A percentile compares a stretch with the other conserved stretches of the same genome.
Evolutionary conservation across 352 stramenopile species (phyloP).

Genomic region (Phytophthora boehmeriae): DNA sequence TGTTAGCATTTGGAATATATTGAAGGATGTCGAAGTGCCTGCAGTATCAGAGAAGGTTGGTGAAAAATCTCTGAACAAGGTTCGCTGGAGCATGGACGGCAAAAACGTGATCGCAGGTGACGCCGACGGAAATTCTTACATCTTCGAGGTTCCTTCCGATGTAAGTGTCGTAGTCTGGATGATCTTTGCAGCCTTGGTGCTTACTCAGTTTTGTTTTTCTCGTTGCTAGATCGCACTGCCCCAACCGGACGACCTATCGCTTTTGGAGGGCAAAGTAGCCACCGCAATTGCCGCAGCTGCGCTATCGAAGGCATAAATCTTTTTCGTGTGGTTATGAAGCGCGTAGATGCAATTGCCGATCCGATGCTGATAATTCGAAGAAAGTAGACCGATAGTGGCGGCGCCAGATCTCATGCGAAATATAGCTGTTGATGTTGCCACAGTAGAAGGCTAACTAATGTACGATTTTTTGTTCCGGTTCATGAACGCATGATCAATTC

Average conservation of each 20-base stretch:
- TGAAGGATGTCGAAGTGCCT: slow-evolving; percentile 83
- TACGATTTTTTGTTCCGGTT: slow-evolving; percentile 1
- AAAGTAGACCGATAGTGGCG: slow-evolving; percentile 2
- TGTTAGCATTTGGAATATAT: slow-evolving; percentile 87
- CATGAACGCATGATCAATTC: slow-evolving; percentile 8
- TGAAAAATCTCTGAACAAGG: slow-evolving; percentile 82
- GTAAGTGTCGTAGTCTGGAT: slow-evolving; percentile 46
- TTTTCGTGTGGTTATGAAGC: slow-evolving; percentile 16
- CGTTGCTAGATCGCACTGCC: slow-evolving; percentile 63
- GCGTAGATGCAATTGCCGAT: slow-evolving; percentile 21
- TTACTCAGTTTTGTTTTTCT: slow-evolving; percentile 13
- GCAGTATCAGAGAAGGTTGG: slow-evolving; percentile 68
- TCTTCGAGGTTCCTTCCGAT: slow-evolving; percentile 83
- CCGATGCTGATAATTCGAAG: slow-evolving; percentile 16
- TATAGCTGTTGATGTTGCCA: background rate
- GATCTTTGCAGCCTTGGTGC: background rate
- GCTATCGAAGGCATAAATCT: slow-evolving; percentile 50
- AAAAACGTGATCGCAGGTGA: slow-evolving; percentile 84
- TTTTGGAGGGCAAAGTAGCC: slow-evolving; percentile 72
- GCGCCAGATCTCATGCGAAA: background rate
- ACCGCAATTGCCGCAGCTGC: slow-evolving; percentile 49
- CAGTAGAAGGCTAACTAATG: slow-evolving; percentile 3
- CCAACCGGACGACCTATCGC: slow-evolving; percentile 60
- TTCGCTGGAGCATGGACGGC: slow-evolving; percentile 81
- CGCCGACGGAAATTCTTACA: slow-evolving; percentile 68